Conservation (phyloP, 1,284 basidiomycete genomes). For the Ustilago lituana region DNA sequence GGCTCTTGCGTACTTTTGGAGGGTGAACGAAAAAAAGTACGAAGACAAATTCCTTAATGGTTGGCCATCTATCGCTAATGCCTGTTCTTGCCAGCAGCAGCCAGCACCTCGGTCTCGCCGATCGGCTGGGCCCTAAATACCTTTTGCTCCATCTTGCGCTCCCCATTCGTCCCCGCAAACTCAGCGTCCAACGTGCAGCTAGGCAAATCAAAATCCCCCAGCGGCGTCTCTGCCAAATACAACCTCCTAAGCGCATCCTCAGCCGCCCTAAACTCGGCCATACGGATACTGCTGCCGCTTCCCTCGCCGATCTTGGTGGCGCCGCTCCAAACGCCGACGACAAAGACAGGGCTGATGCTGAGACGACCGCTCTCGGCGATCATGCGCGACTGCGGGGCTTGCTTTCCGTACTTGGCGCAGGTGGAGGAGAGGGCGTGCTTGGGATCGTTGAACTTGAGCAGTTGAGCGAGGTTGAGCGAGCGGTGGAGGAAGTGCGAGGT, state of each 20-base stretch:
- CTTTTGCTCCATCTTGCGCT: not conserved
- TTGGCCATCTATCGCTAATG: no score
- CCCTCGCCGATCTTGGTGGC: conserved; percentile 90
- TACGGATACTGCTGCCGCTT: conserved; percentile 88
- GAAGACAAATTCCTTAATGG: no score
- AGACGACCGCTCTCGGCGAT: conserved; percentile 90
- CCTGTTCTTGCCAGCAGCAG: conserved; percentile 35
- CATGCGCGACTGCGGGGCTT: conserved; percentile 71
- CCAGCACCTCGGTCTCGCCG: conserved; percentile 34
- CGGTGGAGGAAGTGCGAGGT: conserved; percentile 52
- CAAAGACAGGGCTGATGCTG: conserved; percentile 88
- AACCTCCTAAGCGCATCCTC: conserved; percentile 83
- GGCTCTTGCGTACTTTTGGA: no score
- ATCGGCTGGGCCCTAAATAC: conserved; percentile 26
- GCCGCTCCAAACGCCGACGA: conserved; percentile 89
- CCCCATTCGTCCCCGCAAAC: conserved; percentile 8
- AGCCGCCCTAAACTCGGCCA: conserved; percentile 93
- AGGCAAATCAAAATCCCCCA: conserved; percentile 71
- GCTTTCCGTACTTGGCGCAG: conserved; percentile 62
- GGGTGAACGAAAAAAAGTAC: no score
- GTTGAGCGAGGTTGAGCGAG: conserved; percentile 73
- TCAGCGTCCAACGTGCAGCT: conserved; percentile 52
- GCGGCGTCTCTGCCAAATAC: conserved; percentile 74
- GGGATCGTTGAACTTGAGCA: conserved; percentile 81
- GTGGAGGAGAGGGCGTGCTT: conserved; percentile 66